These are phyloP conservation scores for Pyrenopolyporus hunteri DNA, from an alignment of 495 filamentous ascomycete genomes.

Conservation along the genomic window DNA sequence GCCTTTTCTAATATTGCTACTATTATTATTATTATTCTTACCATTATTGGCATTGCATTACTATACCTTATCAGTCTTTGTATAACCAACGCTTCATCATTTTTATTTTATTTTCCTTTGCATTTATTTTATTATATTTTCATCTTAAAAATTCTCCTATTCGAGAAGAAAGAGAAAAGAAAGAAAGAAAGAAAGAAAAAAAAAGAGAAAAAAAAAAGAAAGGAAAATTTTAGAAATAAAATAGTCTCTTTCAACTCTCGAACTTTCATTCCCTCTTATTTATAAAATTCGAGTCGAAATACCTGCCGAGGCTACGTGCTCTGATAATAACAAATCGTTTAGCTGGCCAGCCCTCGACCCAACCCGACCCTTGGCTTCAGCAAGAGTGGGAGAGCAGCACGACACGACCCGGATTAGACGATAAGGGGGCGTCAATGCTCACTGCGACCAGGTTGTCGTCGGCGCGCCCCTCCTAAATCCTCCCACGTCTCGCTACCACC, in stretches of 20 bases:
- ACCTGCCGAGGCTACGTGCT: conserved; percentile 20
- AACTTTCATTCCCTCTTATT: no score
- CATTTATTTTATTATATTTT: conserved; percentile 3
- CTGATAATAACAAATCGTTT: conserved; percentile 35
- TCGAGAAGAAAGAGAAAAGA: no score
- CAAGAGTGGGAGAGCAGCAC: conserved; percentile 14
- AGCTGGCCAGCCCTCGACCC: conserved; percentile 9
- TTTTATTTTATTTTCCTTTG: not conserved
- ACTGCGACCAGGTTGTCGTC: conserved; percentile 38
- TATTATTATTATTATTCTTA: not conserved
- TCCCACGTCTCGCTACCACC: conserved; percentile 30
- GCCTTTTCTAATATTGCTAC: conserved; percentile 18
- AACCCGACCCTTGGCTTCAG: conserved; percentile 10
- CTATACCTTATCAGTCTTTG: conserved; percentile 3
- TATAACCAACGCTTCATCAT: not conserved
- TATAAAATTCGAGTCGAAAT: no score
- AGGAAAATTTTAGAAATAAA: no score
- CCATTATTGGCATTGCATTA: conserved; percentile 1
- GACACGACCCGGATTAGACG: conserved; percentile 2
- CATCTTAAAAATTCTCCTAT: not conserved
- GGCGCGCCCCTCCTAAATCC: conserved; percentile 39
- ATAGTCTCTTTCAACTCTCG: no score
- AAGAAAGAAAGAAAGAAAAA: not conserved
- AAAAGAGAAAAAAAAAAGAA: not conserved
- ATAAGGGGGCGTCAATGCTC: conserved; percentile 39